A percentile compares a stretch with the other conserved stretches of the same genome.
These are phyloP conservation scores for Marasmius fiardii DNA, from an alignment of 1,284 basidiomycete genomes.

Conservation along the genomic window DNA sequence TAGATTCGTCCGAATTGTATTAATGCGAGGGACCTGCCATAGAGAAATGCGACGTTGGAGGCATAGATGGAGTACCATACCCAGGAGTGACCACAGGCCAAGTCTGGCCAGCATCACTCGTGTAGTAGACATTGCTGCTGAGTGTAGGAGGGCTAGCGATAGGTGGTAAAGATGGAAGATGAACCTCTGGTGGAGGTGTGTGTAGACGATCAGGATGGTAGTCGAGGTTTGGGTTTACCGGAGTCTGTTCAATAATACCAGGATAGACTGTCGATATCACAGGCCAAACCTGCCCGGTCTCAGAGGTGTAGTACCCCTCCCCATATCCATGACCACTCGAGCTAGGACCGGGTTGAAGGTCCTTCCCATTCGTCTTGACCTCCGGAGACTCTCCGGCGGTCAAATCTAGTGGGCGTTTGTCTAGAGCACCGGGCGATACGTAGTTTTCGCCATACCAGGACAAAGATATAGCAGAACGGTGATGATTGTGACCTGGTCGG, in stretches of 20 bases:
- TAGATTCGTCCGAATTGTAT: no score
- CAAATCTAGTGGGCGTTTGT: not conserved
- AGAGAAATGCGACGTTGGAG: not conserved
- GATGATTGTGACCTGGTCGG: not conserved
- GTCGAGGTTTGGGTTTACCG: not conserved
- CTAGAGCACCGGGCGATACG: not conserved
- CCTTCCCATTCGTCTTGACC: not conserved
- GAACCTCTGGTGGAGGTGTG: not conserved
- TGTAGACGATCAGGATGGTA: not conserved
- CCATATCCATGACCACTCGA: not conserved
- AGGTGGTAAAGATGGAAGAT: not conserved
- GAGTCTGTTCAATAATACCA: not conserved
- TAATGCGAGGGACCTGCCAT: not conserved
- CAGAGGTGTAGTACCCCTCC: not conserved
- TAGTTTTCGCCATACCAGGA: constrained; percentile 2
- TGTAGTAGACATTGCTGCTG: not conserved
- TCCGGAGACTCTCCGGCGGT: not conserved
- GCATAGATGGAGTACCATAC: not conserved
- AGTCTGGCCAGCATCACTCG: not conserved
- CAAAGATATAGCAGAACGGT: not conserved
- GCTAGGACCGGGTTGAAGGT: not conserved
- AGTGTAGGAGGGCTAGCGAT: not conserved
- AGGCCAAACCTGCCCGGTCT: not conserved
- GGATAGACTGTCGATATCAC: not conserved
- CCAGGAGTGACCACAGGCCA: not conserved